phyloP scores from a whole-genome alignment of 768 basidiomycete genomes.

The Megacollybia marginata region DNA sequence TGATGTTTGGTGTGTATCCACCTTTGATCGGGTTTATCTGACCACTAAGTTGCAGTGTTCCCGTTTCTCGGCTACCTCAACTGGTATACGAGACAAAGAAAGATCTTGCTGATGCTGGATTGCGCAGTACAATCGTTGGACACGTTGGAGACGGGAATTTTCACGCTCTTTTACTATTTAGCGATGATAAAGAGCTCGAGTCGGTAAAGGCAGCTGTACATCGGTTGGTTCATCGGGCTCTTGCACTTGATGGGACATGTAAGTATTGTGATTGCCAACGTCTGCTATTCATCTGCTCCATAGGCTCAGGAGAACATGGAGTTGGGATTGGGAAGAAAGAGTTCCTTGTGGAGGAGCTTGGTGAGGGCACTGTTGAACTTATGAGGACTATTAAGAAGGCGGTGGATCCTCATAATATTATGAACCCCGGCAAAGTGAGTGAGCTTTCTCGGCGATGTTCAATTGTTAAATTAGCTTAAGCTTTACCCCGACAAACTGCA shows the following conservation, averaged over 20 bases:
- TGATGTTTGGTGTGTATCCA: slow-evolving; percentile 68
- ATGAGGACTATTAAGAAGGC: slow-evolving; percentile 82
- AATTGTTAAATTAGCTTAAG: not conserved
- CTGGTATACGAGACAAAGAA: slow-evolving; percentile 73
- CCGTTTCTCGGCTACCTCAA: slow-evolving; percentile 61
- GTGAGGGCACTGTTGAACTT: slow-evolving; percentile 69
- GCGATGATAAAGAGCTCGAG: slow-evolving; percentile 49
- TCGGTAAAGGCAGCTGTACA: slow-evolving; percentile 55
- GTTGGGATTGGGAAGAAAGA: slow-evolving; percentile 83
- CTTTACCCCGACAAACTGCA: not conserved
- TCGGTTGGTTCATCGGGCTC: slow-evolving; percentile 63
- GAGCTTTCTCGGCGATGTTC: not conserved
- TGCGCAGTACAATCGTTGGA: slow-evolving; percentile 67
- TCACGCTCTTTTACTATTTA: slow-evolving; percentile 51
- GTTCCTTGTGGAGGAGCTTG: slow-evolving; percentile 79
- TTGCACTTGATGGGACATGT: slow-evolving; percentile 75
- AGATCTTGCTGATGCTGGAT: slow-evolving; percentile 54
- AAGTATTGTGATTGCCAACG: slow-evolving; percentile 13
- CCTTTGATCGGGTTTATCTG: not conserved
- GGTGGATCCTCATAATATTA: slow-evolving; percentile 71
- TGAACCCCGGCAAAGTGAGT: slow-evolving; percentile 78
- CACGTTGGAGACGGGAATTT: slow-evolving; percentile 74
- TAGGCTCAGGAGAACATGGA: slow-evolving; percentile 83
- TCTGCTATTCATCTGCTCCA: not conserved
- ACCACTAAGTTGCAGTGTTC: slow-evolving; percentile 37